Evolutionary conservation across 192 early-diverging fungal genomes (phyloP).

Genomic region (Coemansia sp.): DNA sequence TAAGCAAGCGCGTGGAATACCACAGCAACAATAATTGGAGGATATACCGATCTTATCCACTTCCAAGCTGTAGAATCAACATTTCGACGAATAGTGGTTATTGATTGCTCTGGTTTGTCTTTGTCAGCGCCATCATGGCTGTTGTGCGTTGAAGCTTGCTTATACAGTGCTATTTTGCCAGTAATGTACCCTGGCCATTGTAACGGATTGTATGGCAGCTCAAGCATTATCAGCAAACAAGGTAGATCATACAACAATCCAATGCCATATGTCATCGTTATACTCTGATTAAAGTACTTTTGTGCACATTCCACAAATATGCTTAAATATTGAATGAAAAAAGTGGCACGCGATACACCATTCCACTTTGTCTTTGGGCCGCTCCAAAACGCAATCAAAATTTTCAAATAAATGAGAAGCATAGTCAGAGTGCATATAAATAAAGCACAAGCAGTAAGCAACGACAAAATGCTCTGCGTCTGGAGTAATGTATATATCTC

Average conservation of each 20-base stretch:
- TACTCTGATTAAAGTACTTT: not conserved
- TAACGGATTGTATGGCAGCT: not conserved
- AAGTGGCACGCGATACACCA: not conserved
- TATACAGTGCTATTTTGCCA: not conserved
- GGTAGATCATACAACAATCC: not conserved
- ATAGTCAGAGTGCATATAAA: not conserved
- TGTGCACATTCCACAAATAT: not conserved
- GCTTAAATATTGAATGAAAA: not conserved
- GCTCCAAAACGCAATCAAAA: not conserved
- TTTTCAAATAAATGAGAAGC: not conserved
- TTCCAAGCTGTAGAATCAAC: not conserved
- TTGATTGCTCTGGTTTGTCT: not conserved
- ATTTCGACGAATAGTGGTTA: not conserved
- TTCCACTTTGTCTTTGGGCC: not conserved
- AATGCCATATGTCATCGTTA: not conserved
- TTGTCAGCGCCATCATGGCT: not conserved
- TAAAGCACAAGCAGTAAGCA: not conserved
- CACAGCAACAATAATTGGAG: not conserved
- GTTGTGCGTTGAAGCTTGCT: not conserved
- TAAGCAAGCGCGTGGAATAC: not conserved
- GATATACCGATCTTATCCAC: not conserved
- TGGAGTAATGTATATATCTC: no score
- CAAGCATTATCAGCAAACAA: not conserved
- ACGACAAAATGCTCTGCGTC: no score
- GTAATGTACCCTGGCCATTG: not conserved